Evolutionary conservation across 768 basidiomycete genomes (phyloP).

Genomic region (Trametes maxima): DNA sequence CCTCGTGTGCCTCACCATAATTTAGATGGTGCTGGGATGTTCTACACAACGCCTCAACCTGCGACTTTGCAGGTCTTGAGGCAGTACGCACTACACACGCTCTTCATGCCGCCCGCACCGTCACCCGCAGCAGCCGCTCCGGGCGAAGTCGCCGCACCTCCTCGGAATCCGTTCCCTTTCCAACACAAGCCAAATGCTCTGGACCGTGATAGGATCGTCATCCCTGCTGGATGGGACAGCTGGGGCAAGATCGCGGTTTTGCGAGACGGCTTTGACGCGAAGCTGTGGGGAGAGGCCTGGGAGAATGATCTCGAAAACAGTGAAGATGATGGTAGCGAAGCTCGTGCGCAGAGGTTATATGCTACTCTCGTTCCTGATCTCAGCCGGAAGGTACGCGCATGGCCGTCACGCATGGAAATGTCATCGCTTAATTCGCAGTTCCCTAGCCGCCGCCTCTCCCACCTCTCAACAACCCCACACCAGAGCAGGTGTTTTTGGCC

Average conservation of each 20-base stretch:
- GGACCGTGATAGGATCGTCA: conserved; percentile 89
- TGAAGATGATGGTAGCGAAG: conserved; percentile 45
- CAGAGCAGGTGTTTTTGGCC: conserved; percentile 89
- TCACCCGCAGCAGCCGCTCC: conserved; percentile 41
- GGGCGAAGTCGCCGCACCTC: conserved; percentile 47
- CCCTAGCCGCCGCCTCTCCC: conserved; percentile 64
- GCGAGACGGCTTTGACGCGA: conserved; percentile 89
- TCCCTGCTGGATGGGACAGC: conserved; percentile 97
- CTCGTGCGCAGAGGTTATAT: conserved; percentile 69
- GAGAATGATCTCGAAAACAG: conserved; percentile 59
- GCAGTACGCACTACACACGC: conserved; percentile 80
- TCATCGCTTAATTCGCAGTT: conserved; percentile 8
- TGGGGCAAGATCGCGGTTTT: conserved; percentile 95
- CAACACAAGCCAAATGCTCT: conserved; percentile 85
- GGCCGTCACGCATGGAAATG: not conserved
- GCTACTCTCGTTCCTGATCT: conserved; percentile 73
- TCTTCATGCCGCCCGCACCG: conserved; percentile 75
- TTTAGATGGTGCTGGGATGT: conserved; percentile 87
- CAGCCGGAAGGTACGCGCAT: conserved; percentile 61
- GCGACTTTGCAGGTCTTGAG: conserved; percentile 73
- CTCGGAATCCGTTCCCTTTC: conserved; percentile 85
- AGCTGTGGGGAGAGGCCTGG: conserved; percentile 78
- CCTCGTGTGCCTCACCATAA: not conserved
- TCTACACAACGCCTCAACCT: conserved; percentile 87
- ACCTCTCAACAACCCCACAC: conserved; percentile 77